phyloP scores from a whole-genome alignment of 257 asterid genomes.

The Catharanthus roseus region DNA sequence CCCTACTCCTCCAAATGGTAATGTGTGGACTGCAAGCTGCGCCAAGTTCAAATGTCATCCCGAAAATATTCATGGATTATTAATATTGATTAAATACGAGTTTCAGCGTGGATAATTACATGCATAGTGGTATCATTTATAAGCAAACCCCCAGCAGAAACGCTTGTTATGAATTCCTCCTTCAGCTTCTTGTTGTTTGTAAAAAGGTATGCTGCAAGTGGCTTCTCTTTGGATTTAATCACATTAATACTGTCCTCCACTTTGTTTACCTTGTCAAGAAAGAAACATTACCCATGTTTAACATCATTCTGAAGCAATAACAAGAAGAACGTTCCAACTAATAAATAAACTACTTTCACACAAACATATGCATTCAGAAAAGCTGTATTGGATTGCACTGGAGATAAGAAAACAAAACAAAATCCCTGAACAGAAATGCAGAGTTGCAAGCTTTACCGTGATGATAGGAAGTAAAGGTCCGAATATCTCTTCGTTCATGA shows the following conservation, averaged over 20 bases:
- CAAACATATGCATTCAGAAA: neutral
- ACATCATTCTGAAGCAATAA: slow-evolving; percentile 7
- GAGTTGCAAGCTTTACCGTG: slow-evolving; percentile 42
- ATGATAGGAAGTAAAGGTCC: slow-evolving; percentile 86
- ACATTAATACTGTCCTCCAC: slow-evolving; percentile 54
- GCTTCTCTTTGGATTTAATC: slow-evolving; percentile 65
- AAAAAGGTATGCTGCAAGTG: slow-evolving; percentile 91
- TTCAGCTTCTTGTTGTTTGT: slow-evolving; percentile 67
- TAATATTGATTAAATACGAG: neutral
- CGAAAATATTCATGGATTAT: slow-evolving; percentile 9
- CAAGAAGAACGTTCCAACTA: slow-evolving; percentile 1
- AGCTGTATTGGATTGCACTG: neutral
- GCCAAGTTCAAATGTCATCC: slow-evolving; percentile 18
- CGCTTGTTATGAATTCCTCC: slow-evolving; percentile 47
- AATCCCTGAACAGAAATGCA: neutral
- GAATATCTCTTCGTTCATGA: slow-evolving; percentile 85
- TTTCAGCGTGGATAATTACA: slow-evolving; percentile 38
- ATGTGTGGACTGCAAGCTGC: slow-evolving; percentile 51
- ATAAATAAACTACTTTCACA: neutral
- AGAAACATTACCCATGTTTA: slow-evolving; percentile 11
- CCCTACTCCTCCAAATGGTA: slow-evolving; percentile 97
- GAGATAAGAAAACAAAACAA: no score
- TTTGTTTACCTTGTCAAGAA: slow-evolving; percentile 49
- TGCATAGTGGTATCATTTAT: slow-evolving; percentile 67
- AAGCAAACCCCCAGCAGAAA: slow-evolving; percentile 74